phyloP scores from a whole-genome alignment of 2,329 filamentous ascomycete genomes.

The Calonectria hawksworthii region DNA sequence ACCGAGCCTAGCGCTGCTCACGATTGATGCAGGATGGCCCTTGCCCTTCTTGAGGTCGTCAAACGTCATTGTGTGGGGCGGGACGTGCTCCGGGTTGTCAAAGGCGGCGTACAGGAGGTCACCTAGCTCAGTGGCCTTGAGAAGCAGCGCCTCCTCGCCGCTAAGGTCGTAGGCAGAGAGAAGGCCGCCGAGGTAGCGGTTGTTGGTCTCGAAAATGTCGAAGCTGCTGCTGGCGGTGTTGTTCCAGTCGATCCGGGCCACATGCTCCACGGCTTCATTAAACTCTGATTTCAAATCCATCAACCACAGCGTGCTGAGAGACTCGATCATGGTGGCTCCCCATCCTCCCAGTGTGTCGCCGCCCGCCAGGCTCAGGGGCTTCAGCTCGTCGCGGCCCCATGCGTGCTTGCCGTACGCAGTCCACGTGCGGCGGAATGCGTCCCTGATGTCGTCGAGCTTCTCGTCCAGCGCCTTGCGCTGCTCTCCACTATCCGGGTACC shows the following conservation, averaged over 20 bases:
- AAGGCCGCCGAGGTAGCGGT: conserved; percentile 76
- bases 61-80: conserved; percentile 62
- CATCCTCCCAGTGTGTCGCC: conserved; percentile 72
- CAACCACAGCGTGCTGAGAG: conserved; percentile 77
- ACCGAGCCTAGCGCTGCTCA: conserved; percentile 59
- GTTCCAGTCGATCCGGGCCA: conserved; percentile 62
- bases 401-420: conserved; percentile 69
- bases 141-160: conserved; percentile 64
- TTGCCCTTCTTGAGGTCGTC: conserved; percentile 52
- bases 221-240: conserved; percentile 59
- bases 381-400: conserved; percentile 73
- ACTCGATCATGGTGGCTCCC: conserved; percentile 73
- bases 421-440: conserved; percentile 68
- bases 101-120: conserved; percentile 74
- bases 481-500: conserved; percentile 25
- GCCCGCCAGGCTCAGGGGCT: conserved; percentile 63
- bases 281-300: conserved; percentile 76
- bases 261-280: conserved; percentile 68
- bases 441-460: conserved; percentile 56
- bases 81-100: conserved; percentile 76
- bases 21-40: conserved; percentile 48
- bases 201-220: conserved; percentile 78
- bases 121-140: conserved; percentile 73
- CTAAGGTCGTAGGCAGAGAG: conserved; percentile 78
- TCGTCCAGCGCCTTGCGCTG: conserved; percentile 23